Evolutionary conservation across 2,329 filamentous ascomycete species (phyloP).

Genomic region (Exophiala calicioides): DNA sequence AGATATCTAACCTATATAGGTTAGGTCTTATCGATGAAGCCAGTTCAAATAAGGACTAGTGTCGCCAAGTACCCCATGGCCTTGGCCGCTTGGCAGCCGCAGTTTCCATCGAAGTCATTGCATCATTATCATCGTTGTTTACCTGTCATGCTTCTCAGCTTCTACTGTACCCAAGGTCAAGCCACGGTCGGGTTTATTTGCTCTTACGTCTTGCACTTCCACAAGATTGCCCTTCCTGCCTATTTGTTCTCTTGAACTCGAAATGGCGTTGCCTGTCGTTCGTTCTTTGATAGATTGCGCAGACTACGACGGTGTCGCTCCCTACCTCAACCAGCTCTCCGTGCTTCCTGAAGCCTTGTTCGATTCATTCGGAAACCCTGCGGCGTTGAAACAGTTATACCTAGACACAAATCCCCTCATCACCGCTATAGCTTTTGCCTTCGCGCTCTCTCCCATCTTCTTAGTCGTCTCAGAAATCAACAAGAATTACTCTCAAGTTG

Average conservation of each 20-base stretch:
- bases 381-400: conserved; percentile 71
- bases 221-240: conserved; percentile 6
- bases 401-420: conserved; percentile 82
- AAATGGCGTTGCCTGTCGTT: conserved; percentile 72
- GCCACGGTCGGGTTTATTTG: too few relatives aligned
- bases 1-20: too few relatives aligned
- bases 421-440: conserved; percentile 68
- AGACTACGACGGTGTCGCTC: conserved; percentile 71
- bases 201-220: too few relatives aligned
- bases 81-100: too few relatives aligned
- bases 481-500: conserved; percentile 94
- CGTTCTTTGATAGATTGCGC: conserved; percentile 71
- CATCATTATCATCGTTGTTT: conserved; percentile 8
- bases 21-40: too few relatives aligned
- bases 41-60: too few relatives aligned
- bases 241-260: too few relatives aligned
- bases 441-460: conserved; percentile 71
- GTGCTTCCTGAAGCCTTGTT: conserved; percentile 67
- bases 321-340: conserved; percentile 70
- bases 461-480: conserved; percentile 80
- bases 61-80: too few relatives aligned
- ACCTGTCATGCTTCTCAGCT: too few relatives aligned
- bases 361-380: conserved; percentile 60
- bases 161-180: too few relatives aligned
- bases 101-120: not conserved